Evolutionary conservation across 2,329 filamentous ascomycete genomes (phyloP).

Genomic region (Apiospora saccharicola): DNA sequence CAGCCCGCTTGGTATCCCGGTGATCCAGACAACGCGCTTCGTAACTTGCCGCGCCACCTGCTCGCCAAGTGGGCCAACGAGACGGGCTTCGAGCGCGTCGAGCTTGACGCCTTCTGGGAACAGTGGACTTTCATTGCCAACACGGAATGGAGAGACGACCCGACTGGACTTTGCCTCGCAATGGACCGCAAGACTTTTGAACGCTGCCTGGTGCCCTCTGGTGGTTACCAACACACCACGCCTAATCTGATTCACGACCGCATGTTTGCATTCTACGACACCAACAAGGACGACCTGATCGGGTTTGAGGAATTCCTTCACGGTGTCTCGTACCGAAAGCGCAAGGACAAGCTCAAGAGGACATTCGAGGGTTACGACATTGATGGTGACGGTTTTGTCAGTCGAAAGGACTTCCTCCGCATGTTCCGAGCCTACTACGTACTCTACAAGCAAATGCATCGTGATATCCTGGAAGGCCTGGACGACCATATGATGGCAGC

Average conservation of each 20-base stretch:
- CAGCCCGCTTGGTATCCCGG: constrained; percentile 89
- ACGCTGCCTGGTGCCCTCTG: constrained; percentile 86
- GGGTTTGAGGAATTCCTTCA: constrained; percentile 91
- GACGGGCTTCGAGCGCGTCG: constrained; percentile 82
- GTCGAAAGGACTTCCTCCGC: constrained; percentile 85
- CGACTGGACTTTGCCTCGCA: constrained; percentile 77
- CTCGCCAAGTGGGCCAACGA: constrained; percentile 74
- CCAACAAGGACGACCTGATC: constrained; percentile 85
- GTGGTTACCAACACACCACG: constrained; percentile 76
- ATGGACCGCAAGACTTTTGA: constrained; percentile 96
- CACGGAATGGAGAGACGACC: constrained; percentile 82
- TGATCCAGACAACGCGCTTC: constrained; percentile 75
- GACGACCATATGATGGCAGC: constrained; percentile 81
- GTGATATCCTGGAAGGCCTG: constrained; percentile 79
- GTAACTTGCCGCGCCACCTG: constrained; percentile 70
- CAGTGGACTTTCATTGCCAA: constrained; percentile 96
- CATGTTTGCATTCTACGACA: constrained; percentile 97
- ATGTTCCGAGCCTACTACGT: constrained; percentile 94
- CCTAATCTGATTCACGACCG: constrained; percentile 94
- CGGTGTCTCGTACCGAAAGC: constrained; percentile 75
- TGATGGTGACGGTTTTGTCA: constrained; percentile 85
- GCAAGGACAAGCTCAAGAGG: constrained; percentile 72
- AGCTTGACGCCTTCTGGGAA: constrained; percentile 93
- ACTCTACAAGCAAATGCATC: constrained; percentile 87
- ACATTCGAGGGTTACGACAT: constrained; percentile 93